phyloP scores from a whole-genome alignment of 1,139 yeast species.

The Protomyces macrosporus region DNA sequence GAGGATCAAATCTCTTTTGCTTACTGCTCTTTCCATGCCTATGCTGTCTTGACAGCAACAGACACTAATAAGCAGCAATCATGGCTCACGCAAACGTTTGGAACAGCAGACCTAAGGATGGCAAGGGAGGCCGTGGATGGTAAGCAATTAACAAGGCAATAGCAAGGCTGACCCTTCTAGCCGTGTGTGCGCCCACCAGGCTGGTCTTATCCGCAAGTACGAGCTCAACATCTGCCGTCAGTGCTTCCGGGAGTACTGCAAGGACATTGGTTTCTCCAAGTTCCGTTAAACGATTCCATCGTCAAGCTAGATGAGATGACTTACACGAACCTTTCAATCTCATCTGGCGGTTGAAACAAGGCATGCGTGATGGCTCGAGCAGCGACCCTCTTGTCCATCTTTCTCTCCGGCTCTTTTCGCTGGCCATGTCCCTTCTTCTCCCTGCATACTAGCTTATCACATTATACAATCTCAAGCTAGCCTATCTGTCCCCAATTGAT shows the following conservation, averaged over 20 bases:
- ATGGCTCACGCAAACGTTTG: slow-evolving; percentile 56
- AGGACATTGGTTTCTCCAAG: slow-evolving; percentile 98
- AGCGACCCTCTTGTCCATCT: neutral
- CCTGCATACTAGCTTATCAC: too few species aligned
- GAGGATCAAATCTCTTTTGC: too few species aligned
- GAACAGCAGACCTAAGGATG: slow-evolving; percentile 99
- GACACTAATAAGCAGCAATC: slow-evolving; percentile 7
- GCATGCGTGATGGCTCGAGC: neutral
- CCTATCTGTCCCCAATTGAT: too few species aligned
- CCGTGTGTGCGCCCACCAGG: slow-evolving; percentile 98
- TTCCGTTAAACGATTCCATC: slow-evolving; percentile 24
- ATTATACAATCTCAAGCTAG: too few species aligned
- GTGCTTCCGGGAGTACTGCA: slow-evolving; percentile 99
- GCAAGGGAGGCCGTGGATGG: slow-evolving; percentile 99
- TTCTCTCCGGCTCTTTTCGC: too few species aligned
- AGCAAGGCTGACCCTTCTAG: neutral
- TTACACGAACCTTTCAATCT: too few species aligned
- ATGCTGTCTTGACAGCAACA: neutral
- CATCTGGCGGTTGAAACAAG: too few species aligned
- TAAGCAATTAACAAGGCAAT: slow-evolving; percentile 33
- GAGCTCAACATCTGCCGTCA: slow-evolving; percentile 99
- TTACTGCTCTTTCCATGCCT: too few species aligned
- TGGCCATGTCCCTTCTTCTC: too few species aligned
- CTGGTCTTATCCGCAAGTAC: slow-evolving; percentile 97
- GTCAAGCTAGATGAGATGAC: too few species aligned